Base-by-base conservation (phyloP, 2,329 filamentous ascomycete species). In the Cladosporium sp. region DNA sequence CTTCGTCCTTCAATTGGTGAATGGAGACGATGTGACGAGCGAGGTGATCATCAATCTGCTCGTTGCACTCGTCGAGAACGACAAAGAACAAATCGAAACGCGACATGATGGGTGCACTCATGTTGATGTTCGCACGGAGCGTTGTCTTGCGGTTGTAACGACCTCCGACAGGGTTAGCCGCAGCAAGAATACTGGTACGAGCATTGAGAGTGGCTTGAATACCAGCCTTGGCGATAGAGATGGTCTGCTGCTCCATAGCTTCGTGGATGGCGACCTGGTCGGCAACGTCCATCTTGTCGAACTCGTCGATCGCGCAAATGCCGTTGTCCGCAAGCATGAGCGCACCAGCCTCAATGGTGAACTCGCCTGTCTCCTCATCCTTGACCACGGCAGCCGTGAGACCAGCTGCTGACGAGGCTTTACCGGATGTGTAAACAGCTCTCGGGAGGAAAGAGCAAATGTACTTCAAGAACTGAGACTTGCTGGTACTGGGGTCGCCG, bases 211-310 rank as follows among this genome's bases (percentile, higher is more conserved):
- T 99, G 3, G 94, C 95, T 73, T 99, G 94, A 59, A 99, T 99
- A 68, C 94, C 94, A 4, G 94, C 94, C 77, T 99, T 99, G 60
- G 94, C 93, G 68, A 99, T 99, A 8, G 91, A 97, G 64, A 99
- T 99, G 4, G 94, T 99, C 76, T 99, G 94, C 78, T 99, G 94
- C 83, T 99, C 94, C 94, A 99, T 99, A 59, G 94, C 94, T 84
- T 99, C 94, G 82, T 99, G 94, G 69, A 99, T 99, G 64, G 94
- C 94, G 56, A 99, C 94, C 77, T 99, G 94, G 72, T 99, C 94
- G 53, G 79, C 86, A 61, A 99, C 89, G 68, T 99, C 94, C 94
- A 99, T 99, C 79, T 99, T 99, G 83, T 99, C 94, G 67, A 99
- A 99, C 72, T 99, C 94, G 71, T 99, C 94, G 71, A 99, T 99